Evolutionary conservation across 441 rosid genomes (phyloP).

Genomic region (Gossypium davidsonii): DNA sequence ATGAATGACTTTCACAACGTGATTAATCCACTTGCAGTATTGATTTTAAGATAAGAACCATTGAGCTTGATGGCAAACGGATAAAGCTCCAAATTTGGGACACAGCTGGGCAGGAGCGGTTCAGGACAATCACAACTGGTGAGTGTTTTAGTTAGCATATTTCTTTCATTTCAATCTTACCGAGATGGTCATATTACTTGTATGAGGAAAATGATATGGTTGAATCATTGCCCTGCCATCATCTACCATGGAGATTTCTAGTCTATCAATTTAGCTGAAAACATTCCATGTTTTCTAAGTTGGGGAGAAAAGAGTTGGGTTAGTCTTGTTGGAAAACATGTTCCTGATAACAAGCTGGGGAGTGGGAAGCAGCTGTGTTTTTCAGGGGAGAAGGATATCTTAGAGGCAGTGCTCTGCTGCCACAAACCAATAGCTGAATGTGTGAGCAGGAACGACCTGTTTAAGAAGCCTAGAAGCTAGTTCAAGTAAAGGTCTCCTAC

Average conservation of each 20-base stretch:
- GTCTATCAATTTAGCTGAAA: not conserved
- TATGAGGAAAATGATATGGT: not conserved
- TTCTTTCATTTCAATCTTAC: not conserved
- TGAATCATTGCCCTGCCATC: not conserved
- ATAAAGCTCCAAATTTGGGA: constrained; percentile 82
- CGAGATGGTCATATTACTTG: not conserved
- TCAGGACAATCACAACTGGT: constrained; percentile 78
- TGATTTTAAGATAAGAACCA: constrained; percentile 75
- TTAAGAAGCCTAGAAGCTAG: not conserved
- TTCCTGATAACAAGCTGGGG: not conserved
- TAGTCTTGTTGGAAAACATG: not conserved
- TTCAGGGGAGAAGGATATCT: not conserved
- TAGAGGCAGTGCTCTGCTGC: not conserved
- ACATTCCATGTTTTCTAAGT: not conserved
- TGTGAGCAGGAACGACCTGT: not conserved
- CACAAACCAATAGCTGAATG: not conserved
- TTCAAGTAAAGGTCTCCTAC: not conserved
- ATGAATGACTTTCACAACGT: not conserved
- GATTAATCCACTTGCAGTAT: constrained; percentile 33
- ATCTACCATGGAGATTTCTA: not conserved
- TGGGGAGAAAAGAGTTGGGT: not conserved
- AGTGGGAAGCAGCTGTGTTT: not conserved
- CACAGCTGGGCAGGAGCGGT: constrained; percentile 78
- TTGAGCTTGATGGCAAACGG: constrained; percentile 71
- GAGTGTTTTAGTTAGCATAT: constrained; percentile 1